phyloP scores from a whole-genome alignment of 208 protist species.

The Crithidia thermophila region DNA sequence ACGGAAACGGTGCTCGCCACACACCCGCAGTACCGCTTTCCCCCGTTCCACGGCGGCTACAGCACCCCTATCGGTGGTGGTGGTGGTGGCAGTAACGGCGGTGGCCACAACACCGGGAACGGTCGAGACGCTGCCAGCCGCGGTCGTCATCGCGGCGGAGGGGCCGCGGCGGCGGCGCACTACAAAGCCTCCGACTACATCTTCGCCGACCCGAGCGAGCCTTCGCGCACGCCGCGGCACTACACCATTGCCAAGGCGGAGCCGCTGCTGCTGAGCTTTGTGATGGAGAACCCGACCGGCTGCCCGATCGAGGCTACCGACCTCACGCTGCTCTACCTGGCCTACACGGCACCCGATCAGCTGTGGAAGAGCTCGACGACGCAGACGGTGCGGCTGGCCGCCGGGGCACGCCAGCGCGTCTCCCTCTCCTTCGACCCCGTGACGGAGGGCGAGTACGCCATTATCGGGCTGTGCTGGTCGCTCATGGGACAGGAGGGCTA shows the following conservation, averaged over 20 bases:
- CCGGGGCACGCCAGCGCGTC: slow-evolving; percentile 38
- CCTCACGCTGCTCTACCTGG: slow-evolving; percentile 70
- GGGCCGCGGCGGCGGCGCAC: neutral
- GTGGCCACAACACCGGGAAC: neutral
- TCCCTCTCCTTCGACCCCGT: slow-evolving; percentile 60
- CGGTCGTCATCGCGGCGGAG: neutral
- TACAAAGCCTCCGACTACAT: slow-evolving; percentile 9
- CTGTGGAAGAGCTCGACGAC: slow-evolving; percentile 75
- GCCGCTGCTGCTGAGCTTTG: slow-evolving; percentile 65
- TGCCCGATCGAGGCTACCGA: slow-evolving; percentile 45
- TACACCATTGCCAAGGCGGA: slow-evolving; percentile 58
- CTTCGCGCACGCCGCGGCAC: slow-evolving; percentile 13
- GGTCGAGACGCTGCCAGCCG: neutral
- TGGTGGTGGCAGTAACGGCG: neutral
- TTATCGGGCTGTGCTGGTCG: slow-evolving; percentile 77
- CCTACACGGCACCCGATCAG: slow-evolving; percentile 44
- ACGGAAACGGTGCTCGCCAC: slow-evolving; percentile 15
- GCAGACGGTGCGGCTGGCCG: slow-evolving; percentile 47
- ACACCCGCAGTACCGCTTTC: slow-evolving; percentile 24
- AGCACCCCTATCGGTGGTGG: neutral
- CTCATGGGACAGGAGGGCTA: slow-evolving; percentile 68
- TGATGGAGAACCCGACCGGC: slow-evolving; percentile 67
- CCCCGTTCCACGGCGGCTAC: slow-evolving; percentile 14
- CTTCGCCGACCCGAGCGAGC: neutral
- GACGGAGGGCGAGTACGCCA: slow-evolving; percentile 65